Evolutionary conservation across 1,284 basidiomycete genomes (phyloP), one percentile per base, ranked within the genome.

Genomic region (Rhodotorula sp.): DNA sequence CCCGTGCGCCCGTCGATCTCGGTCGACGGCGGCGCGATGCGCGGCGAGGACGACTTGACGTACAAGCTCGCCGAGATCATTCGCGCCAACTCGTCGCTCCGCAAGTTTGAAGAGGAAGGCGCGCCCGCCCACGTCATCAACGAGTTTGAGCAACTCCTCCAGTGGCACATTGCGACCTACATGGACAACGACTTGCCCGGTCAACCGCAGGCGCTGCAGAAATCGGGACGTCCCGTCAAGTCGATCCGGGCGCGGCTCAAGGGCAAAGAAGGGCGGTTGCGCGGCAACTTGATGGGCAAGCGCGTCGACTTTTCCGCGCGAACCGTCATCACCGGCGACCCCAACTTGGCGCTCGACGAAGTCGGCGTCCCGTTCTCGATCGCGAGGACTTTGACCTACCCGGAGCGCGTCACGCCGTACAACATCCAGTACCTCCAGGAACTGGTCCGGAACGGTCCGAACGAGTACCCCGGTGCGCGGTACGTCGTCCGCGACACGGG

Each of bases 101-200:
- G 92, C 64, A 87, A 92, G 79, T 93, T 94, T 79, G 95, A 99
- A 79, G 90, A 94, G 78, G 97, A 99, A 80, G 97, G 97, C 76
- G 94, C 95, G 16, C 97, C 97, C 1, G 91, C 93, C 0, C 94
- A 97, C 78, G 91, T 99, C 75, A 91, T 97, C 77, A 90, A 90
- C 56, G 95, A 99, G 82, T 97, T 97, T 80, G 95, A 98, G 82
- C 93, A 97, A 79, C 83, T 99, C 56, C 86, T 99, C 3, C 94
- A 95, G 87, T 99, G 95, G 82, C 97, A 99, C 80, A 93, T 97
- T 72, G 97, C 95, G 12, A 99, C 97, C 0, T 99, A 99, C 81
- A 99, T 99, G 95, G 97, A 99, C 81, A 99, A 99, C 81, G 95
- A 99, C 81, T 95, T 99, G 75, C 94, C 97, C 47, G 97, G 97